Percentiles rank a stretch among this genome's conserved stretches.
phyloP scores from a whole-genome alignment of 495 filamentous ascomycete species.

The Penicillium malachiteum region DNA sequence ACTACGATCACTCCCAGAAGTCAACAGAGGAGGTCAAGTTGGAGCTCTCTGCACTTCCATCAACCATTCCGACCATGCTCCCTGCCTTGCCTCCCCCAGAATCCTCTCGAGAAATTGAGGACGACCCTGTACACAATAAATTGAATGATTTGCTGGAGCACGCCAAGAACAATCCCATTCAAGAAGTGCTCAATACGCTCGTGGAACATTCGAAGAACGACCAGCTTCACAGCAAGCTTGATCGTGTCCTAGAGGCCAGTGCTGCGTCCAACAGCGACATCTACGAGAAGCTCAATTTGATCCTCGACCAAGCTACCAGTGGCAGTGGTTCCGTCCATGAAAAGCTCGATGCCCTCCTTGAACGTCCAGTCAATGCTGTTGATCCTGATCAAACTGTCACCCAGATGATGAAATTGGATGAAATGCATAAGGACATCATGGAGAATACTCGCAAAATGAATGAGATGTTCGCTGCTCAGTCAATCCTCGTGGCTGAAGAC shows the following conservation, averaged over 20 bases:
- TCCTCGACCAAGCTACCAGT: slow-evolving; percentile 61
- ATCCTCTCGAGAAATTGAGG: slow-evolving; percentile 59
- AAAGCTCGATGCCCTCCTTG: slow-evolving; percentile 51
- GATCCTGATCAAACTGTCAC: slow-evolving; percentile 44
- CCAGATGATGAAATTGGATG: slow-evolving; percentile 76
- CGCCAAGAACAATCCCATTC: slow-evolving; percentile 55
- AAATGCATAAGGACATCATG: slow-evolving; percentile 87
- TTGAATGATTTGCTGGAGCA: slow-evolving; percentile 77
- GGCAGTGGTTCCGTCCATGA: slow-evolving; percentile 71
- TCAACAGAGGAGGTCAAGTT: slow-evolving; percentile 51
- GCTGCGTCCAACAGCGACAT: slow-evolving; percentile 38
- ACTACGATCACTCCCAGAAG: slow-evolving; percentile 66
- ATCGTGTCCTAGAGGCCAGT: slow-evolving; percentile 61
- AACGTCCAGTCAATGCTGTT: slow-evolving; percentile 23
- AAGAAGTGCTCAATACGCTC: slow-evolving; percentile 79
- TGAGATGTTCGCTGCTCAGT: slow-evolving; percentile 81
- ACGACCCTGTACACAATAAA: slow-evolving; percentile 73
- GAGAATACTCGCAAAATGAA: slow-evolving; percentile 81
- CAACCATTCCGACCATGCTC: slow-evolving; percentile 46
- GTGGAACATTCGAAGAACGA: slow-evolving; percentile 57
- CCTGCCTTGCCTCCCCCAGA: slow-evolving; percentile 49
- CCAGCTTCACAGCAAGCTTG: slow-evolving; percentile 43
- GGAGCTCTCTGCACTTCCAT: slow-evolving; percentile 53
- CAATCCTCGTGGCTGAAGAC: slow-evolving; percentile 72
- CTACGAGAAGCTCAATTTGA: slow-evolving; percentile 46